These are phyloP conservation scores for Nephromyces sp. DNA, from an alignment of 169 alveolate genomes.

Conservation along the genomic window DNA sequence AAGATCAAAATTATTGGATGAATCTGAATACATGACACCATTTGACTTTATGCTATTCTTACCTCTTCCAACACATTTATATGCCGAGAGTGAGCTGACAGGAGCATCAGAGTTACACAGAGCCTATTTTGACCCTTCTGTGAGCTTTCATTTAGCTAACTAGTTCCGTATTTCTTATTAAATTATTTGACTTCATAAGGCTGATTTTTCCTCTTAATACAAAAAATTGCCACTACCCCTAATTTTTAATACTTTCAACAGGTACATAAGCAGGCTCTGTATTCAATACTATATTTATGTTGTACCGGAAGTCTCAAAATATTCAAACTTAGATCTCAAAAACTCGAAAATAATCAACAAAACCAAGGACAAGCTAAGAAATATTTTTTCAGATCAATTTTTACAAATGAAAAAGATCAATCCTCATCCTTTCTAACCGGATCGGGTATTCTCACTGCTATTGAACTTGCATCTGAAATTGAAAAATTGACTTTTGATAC, in stretches of 20 bases:
- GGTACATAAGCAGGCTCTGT: neutral
- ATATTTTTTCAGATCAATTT: neutral
- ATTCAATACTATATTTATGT: neutral
- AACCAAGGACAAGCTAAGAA: neutral
- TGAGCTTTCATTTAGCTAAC: neutral
- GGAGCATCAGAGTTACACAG: neutral
- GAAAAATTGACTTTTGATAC: neutral
- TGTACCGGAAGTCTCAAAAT: neutral
- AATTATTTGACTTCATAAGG: neutral
- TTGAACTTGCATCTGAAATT: neutral
- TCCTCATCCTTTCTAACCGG: neutral
- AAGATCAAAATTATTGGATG: neutral
- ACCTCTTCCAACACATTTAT: neutral
- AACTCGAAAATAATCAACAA: neutral
- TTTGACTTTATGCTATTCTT: neutral
- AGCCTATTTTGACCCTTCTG: neutral
- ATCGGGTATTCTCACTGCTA: neutral
- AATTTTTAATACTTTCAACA: neutral
- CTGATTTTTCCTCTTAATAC: neutral
- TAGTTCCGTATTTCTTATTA: neutral
- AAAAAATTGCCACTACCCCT: neutral
- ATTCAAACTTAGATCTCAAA: neutral
- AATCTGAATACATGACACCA: neutral
- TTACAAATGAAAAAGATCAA: neutral
- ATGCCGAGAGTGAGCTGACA: neutral